Conservation (phyloP, 1,139 yeast species). For the Suhomyces terraborum region DNA sequence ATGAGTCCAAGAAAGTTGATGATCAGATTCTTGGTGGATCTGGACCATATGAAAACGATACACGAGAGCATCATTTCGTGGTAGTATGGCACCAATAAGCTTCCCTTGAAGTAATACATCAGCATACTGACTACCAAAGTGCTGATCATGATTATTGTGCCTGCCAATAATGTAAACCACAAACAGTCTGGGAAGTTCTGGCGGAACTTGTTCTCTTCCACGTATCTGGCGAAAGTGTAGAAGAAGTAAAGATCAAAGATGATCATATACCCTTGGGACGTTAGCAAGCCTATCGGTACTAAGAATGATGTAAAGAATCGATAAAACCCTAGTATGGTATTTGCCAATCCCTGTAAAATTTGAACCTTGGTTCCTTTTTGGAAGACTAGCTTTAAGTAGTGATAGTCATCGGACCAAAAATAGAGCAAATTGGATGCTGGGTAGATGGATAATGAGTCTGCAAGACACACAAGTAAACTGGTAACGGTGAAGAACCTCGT, state of each 20-base stretch:
- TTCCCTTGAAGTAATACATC: conserved; percentile 22
- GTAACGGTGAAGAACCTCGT: conserved; percentile 47
- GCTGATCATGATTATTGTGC: conserved; percentile 44
- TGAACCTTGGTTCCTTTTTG: conserved; percentile 8
- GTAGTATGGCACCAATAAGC: conserved; percentile 26
- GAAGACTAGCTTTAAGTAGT: not conserved
- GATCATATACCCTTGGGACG: conserved; percentile 33
- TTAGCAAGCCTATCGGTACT: conserved; percentile 38
- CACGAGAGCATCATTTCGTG: conserved; percentile 52
- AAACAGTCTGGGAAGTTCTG: conserved; percentile 57
- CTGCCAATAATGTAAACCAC: conserved; percentile 53
- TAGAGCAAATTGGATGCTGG: not conserved
- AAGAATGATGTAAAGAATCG: conserved; percentile 53
- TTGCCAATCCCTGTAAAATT: conserved; percentile 11
- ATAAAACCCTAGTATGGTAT: conserved; percentile 37
- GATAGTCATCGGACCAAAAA: not conserved
- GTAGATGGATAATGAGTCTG: conserved; percentile 1
- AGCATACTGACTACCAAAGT: conserved; percentile 30
- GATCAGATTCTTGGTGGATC: conserved; percentile 50
- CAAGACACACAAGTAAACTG: conserved; percentile 33
- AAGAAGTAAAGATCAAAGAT: conserved; percentile 58
- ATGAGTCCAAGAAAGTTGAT: conserved; percentile 55
- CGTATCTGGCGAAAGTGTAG: conserved; percentile 57
- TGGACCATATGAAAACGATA: conserved; percentile 61
- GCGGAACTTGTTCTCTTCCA: conserved; percentile 57